Evolutionary conservation across 1,284 basidiomycete species (phyloP), one percentile per base, ranked within the genome.

Genomic region (Heterobasidion occidentale): DNA sequence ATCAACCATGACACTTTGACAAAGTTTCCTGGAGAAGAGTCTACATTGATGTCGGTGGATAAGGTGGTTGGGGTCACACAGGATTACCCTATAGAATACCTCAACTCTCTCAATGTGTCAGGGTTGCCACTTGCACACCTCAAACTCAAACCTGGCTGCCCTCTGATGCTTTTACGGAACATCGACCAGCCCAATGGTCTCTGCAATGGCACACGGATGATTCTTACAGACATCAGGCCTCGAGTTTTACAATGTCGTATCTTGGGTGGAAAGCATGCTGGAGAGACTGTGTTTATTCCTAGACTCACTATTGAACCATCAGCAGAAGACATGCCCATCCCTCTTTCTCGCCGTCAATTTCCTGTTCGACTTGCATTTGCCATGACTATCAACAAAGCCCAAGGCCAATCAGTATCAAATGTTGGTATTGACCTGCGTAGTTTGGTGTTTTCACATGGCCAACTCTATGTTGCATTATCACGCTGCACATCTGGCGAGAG

Each of bases 391-490:
- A 77, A 77, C 60, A 77, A 76, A 54, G 42, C 70, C 0, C 76
- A 79, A 62, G 76, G 77, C 0, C 76, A 77, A 57, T 75, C 70
- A 0, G 60, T 72, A 1, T 57, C 65, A 9, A 27, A 53, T 52
- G 65, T 71, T 1, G 69, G 68, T 0, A 52, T 73, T 7, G 65
- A 74, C 60, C 55, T 77, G 1, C 68, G 64, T 0, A 54, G 57
- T 6, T 66, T 70, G 0, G 73, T 77, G 0, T 77, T 77, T 57
- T 42, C 66, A 1, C 75, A 77, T 68, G 74, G 75, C 0, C 74
- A 77, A 53, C 63, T 77, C 0, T 77, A 77, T 66, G 74, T 75
- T 27, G 74, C 72, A 8, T 62, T 77, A 12, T 75, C 72, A 12
- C 5, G 54, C 2, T 46, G 47, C 14, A 55, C 48, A 35, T 50